Percentiles rank a stretch among this genome's conserved stretches.
phyloP scores from a whole-genome alignment of 2,329 filamentous ascomycete species.

The Fusarium ramigenum region DNA sequence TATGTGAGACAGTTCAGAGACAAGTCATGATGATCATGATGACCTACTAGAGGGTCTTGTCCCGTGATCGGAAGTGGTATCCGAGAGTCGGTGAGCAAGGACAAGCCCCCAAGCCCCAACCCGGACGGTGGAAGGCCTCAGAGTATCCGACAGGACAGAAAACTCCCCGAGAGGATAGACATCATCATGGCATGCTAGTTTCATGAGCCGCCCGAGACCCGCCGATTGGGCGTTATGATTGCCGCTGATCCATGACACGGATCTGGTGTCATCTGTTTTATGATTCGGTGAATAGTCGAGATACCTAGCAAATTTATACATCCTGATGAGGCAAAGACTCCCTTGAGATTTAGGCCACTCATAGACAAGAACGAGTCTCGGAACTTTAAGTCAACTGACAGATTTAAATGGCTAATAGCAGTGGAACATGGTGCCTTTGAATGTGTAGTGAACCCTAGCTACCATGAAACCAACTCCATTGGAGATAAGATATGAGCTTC shows the following conservation, averaged over 20 bases:
- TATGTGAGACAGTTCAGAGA: neutral
- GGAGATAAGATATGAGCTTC: neutral
- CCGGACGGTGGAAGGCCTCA: neutral
- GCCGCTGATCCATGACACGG: conserved; percentile 3
- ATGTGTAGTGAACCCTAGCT: neutral
- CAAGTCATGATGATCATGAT: neutral
- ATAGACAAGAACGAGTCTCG: conserved; percentile 19
- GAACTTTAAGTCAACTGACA: neutral
- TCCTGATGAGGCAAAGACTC: conserved; percentile 29
- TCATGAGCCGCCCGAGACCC: conserved; percentile 26
- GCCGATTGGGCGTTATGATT: conserved; percentile 15
- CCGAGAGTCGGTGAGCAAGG: neutral
- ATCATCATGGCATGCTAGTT: conserved; percentile 1
- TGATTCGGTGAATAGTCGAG: conserved; percentile 31
- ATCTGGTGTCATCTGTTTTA: conserved; percentile 3
- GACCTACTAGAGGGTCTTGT: neutral
- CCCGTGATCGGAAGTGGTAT: neutral
- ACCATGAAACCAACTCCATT: neutral
- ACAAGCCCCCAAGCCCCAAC: neutral
- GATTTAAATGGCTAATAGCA: neutral
- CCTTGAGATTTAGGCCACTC: conserved; percentile 15
- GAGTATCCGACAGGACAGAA: neutral
- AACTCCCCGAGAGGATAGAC: neutral
- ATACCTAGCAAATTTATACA: conserved; percentile 8
- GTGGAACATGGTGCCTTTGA: neutral